Base-by-base conservation (phyloP, 257 asterid species). In the Solanum phureja region DNA sequence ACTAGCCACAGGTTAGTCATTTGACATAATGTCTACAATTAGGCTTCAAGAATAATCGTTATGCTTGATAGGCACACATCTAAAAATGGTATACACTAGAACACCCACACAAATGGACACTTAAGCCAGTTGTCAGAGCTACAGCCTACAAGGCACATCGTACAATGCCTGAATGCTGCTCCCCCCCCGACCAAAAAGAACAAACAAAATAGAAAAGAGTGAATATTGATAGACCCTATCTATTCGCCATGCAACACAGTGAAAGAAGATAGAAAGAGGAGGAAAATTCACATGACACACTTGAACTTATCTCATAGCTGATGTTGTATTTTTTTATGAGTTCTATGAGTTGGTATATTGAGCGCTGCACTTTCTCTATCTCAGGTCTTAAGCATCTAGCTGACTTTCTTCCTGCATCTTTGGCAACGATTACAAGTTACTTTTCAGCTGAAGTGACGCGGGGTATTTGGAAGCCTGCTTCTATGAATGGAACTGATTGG, bases 401-500 rank as follows among this genome's bases (percentile, higher is more conserved):
- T 81, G 99, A 97, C 91, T 97, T 92, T 90, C 98, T 97, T 88
- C 99, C 99, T 86, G 99, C 99, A 49, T 96, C 99, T 31, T 92
- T 97, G 96, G 98, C 95, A 42, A 91, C 99, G 69, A 88, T 97
- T 10, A 94, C 94, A 31, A 94, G 99, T 91, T 97, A 95, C 90
- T 94, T 96, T 79, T 93, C 99, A 68, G 98, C 99, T 79, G 99
- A 97, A 91, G 99, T 97, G 89, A 95, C 98, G 60, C 91, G 99
- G 44, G 99, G 99, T 85, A 93, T 97, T 31, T 97, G 99, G 99
- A 97, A 95, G 91, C 98, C 97, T 88, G 99, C 98, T 89, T 94
- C 83, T 86, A 97, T 96, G 99, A 97, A 97, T 75, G 99, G 99
- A 89, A 94, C 98, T 83, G 99, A 97, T 93, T 97, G 99, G 99